Percentiles rank a stretch among this genome's conserved stretches.
Conservation (phyloP, 345 rosid species). For the Salix koriyanagi region DNA sequence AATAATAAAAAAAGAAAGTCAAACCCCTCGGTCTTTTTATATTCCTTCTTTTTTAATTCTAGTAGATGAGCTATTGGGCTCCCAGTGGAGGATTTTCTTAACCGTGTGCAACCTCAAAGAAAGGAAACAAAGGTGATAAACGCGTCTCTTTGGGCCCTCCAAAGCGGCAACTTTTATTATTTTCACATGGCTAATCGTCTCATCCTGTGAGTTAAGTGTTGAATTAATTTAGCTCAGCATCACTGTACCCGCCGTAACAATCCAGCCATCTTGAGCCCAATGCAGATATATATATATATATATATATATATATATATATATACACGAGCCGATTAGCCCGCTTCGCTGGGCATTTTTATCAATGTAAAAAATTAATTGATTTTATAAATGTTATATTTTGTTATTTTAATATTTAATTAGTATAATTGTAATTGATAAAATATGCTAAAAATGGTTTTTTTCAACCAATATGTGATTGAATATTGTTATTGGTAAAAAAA, state of each 20-base stretch:
- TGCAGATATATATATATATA: no score
- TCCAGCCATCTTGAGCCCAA: not conserved
- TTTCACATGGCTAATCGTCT: slow-evolving; percentile 9
- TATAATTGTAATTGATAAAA: no score
- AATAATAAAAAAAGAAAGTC: not conserved
- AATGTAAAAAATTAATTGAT: no score
- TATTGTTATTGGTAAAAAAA: no score
- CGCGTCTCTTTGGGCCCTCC: slow-evolving; percentile 6
- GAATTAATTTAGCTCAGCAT: not conserved
- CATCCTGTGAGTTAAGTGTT: not conserved
- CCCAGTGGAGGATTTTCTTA: not conserved
- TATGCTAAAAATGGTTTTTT: no score
- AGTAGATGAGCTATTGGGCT: not conserved
- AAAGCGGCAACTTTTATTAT: not conserved
- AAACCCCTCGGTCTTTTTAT: not conserved
- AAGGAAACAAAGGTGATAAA: not conserved
- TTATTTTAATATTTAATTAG: no score
- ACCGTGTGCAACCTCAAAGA: not conserved
- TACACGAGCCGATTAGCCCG: no score
- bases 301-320: no score
- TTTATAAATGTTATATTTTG: no score
- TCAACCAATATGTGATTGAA: no score
- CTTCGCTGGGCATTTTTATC: no score
- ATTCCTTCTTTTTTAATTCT: not conserved
- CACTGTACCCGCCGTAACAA: not conserved